A percentile compares a stretch with the other conserved stretches of the same genome.
Conservation (phyloP, 495 filamentous ascomycete genomes). For the Aspergillus biplanus region DNA sequence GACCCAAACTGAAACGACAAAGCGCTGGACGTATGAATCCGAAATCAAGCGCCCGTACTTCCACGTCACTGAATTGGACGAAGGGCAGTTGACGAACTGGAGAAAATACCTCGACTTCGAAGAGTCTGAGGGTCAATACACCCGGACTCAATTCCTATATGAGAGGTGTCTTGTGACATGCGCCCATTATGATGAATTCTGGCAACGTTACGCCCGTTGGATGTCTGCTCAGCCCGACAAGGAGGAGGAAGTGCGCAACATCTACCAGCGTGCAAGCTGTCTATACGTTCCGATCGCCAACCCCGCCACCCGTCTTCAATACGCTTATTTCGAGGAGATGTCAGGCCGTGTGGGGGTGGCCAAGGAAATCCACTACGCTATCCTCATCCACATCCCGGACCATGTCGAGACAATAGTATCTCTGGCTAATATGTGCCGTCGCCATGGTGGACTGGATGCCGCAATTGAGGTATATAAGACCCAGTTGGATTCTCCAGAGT, state of each 20-base stretch:
- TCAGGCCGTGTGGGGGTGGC: slow-evolving; percentile 75
- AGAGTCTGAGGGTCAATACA: slow-evolving; percentile 79
- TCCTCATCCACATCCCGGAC: slow-evolving; percentile 70
- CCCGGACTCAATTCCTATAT: slow-evolving; percentile 80
- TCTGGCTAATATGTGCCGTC: slow-evolving; percentile 84
- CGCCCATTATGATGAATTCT: slow-evolving; percentile 96
- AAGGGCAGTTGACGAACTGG: slow-evolving; percentile 89
- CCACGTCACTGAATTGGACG: slow-evolving; percentile 91
- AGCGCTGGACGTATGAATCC: slow-evolving; percentile 93
- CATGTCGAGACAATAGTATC: slow-evolving; percentile 87
- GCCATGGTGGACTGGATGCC: slow-evolving; percentile 81
- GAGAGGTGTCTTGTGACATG: slow-evolving; percentile 92
- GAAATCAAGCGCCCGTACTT: slow-evolving; percentile 97
- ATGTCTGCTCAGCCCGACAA: slow-evolving; percentile 83
- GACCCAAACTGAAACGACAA: slow-evolving; percentile 87
- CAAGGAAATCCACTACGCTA: slow-evolving; percentile 78
- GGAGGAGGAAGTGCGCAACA: slow-evolving; percentile 88
- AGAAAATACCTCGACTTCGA: slow-evolving; percentile 97
- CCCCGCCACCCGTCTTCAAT: slow-evolving; percentile 82
- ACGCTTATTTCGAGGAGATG: slow-evolving; percentile 93
- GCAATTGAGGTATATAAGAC: slow-evolving; percentile 84
- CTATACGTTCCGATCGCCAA: slow-evolving; percentile 83
- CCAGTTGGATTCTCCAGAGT: slow-evolving; percentile 71
- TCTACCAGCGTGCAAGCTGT: slow-evolving; percentile 86
- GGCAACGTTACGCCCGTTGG: slow-evolving; percentile 97